Evolutionary conservation across 768 basidiomycete genomes (phyloP).

Genomic region (Mycena olivaceomarginata): DNA sequence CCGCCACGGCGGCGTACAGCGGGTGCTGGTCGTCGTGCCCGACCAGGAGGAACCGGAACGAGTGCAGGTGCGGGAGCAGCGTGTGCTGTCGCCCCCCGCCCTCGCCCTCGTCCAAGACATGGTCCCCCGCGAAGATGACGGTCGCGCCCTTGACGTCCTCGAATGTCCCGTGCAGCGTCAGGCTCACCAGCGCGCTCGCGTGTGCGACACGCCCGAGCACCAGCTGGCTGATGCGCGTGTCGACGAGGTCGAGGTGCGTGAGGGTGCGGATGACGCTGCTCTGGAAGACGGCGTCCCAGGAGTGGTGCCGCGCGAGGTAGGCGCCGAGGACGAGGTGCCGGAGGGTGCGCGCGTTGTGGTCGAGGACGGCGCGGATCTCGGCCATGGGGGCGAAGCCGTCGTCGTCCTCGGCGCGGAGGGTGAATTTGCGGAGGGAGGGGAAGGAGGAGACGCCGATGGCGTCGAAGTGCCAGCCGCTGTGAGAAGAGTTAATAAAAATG

Average conservation of each 20-base stretch:
- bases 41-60: constrained; percentile 79
- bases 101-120: constrained; percentile 68
- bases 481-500: constrained; percentile 1
- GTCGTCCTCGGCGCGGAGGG: constrained; percentile 81
- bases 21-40: constrained; percentile 75
- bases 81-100: constrained; percentile 59
- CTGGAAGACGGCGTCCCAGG: constrained; percentile 81
- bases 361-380: constrained; percentile 78
- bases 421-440: constrained; percentile 76
- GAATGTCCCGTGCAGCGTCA: constrained; percentile 81
- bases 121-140: constrained; percentile 78
- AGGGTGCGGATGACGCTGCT: constrained; percentile 78
- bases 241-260: constrained; percentile 82
- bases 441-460: constrained; percentile 82
- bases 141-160: constrained; percentile 75
- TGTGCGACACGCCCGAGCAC: constrained; percentile 80
- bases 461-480: constrained; percentile 84
- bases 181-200: constrained; percentile 75
- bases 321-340: constrained; percentile 81
- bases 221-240: constrained; percentile 79
- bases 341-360: constrained; percentile 74
- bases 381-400: constrained; percentile 84
- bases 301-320: constrained; percentile 78
- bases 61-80: constrained; percentile 76
- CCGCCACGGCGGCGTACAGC: constrained; percentile 73